Evolutionary conservation across 2,329 filamentous ascomycete genomes (phyloP).

Genomic region (Talaromyces sp.): DNA sequence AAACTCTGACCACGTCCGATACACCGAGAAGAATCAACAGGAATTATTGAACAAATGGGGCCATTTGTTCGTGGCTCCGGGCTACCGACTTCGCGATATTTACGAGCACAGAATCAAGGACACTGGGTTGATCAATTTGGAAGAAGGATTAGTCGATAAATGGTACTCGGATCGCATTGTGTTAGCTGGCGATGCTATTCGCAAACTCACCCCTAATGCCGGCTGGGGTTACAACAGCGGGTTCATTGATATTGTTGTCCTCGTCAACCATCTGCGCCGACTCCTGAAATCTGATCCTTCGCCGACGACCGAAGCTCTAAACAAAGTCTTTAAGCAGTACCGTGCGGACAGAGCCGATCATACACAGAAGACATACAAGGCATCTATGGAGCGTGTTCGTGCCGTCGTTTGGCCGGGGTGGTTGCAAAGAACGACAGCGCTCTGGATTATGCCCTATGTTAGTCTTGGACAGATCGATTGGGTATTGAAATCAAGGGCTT

Average conservation of each 20-base stretch:
- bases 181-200: constrained; percentile 10
- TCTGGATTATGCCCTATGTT: neutral
- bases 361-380: neutral
- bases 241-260: constrained; percentile 4
- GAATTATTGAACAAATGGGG: constrained; percentile 4
- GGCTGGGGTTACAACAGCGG: constrained; percentile 11
- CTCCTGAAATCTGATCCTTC: neutral
- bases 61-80: neutral
- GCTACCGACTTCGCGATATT: constrained; percentile 1
- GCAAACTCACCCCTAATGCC: constrained; percentile 1
- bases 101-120: neutral
- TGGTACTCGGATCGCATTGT: constrained; percentile 14
- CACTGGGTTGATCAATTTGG: constrained; percentile 6
- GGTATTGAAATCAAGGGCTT: neutral
- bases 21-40: neutral
- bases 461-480: constrained; percentile 1
- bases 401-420: constrained; percentile 2
- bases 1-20: neutral
- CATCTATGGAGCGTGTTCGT: neutral
- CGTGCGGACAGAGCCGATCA: neutral
- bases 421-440: neutral
- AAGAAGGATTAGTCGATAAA: constrained; percentile 12
- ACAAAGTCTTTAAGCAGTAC: neutral
- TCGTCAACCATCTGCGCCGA: neutral
- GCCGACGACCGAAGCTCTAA: constrained; percentile 1